Base-by-base conservation (phyloP, 1,284 basidiomycete genomes). In the Hortiboletus rubellus region DNA sequence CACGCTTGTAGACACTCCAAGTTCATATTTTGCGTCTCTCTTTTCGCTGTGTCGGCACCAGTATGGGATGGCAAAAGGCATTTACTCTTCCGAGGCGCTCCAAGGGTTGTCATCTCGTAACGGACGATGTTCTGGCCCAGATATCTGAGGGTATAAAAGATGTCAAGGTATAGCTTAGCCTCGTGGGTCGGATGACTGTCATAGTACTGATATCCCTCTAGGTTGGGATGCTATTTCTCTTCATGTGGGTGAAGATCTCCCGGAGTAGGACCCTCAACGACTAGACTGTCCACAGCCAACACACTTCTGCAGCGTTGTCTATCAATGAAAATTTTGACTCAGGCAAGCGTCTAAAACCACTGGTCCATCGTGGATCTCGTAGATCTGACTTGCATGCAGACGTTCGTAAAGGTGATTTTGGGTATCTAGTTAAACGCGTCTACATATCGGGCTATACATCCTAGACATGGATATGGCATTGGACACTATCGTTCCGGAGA, bases 1-100 rank as follows among this genome's bases (percentile, higher is more conserved):
- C 48, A 59, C 41, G 40, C 45, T 36, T n/a, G 12, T 41, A 12
- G 34, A 33, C 36, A 11, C 17, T n/a, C 17, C 2, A 18, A n/a
- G 6, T 27, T 34, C 10, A 2, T 10, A 8, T 6, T 27, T 33
- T 9, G 10, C 34, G 34, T 30, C 27, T 18, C 18, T 56, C 37
- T 22, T 22, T 22, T 42, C 34, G 41, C 37, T 30, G 17, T 3
- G 17, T 33, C 50, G 38, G 14, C 30, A 45, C 6, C 40, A 38
- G 40, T 18, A 95, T 97, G 94, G 91, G 87, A 55, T 96, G 94
- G 92, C 95, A 97, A 72, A 94, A 89, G 73, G 88, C 87, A 8
- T 95, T 97, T 72, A 83, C 82, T 2, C 77, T 92, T 31, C 69
- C 76, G 3, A 80, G 76, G 62, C 79, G 78, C 45, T 72, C 78